Evolutionary conservation across 2,329 filamentous ascomycete genomes (phyloP).

Genomic region (Pseudocercospora fuligena): DNA sequence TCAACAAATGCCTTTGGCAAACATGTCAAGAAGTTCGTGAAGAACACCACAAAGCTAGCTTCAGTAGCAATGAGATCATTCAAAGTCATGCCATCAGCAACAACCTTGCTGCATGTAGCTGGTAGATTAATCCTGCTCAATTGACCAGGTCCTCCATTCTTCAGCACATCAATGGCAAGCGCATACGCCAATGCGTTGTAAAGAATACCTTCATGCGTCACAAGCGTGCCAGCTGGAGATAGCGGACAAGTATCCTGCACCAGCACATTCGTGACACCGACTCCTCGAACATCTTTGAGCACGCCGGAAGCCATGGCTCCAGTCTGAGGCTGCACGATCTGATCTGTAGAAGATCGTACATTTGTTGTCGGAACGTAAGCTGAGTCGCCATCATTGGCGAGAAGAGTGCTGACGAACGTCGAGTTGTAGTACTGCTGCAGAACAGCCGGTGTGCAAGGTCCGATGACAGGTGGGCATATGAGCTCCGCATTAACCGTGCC

Average conservation of each 20-base stretch:
- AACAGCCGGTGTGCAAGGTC: slow-evolving; percentile 44
- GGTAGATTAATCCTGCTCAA: slow-evolving; percentile 3
- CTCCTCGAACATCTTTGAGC: slow-evolving; percentile 47
- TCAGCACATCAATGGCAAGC: slow-evolving; percentile 11
- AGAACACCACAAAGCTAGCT: slow-evolving; percentile 12
- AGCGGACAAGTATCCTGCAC: slow-evolving; percentile 13
- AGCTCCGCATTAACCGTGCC: slow-evolving; percentile 51
- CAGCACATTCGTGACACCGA: slow-evolving; percentile 49
- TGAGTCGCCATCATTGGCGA: slow-evolving; percentile 53
- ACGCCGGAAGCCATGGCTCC: slow-evolving; percentile 55
- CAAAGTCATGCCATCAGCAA: slow-evolving; percentile 17
- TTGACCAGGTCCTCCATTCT: slow-evolving; percentile 13
- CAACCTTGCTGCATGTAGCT: slow-evolving; percentile 6
- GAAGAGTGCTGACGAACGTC: slow-evolving; percentile 50
- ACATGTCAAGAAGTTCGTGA: slow-evolving; percentile 15
- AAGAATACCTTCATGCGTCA: slow-evolving; percentile 17
- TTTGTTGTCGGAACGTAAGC: slow-evolving; percentile 62
- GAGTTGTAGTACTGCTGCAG: slow-evolving; percentile 55
- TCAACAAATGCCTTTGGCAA: slow-evolving; percentile 13
- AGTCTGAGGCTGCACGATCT: slow-evolving; percentile 58
- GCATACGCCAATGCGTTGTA: slow-evolving; percentile 18
- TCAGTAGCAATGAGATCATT: slow-evolving; percentile 12
- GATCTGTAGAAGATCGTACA: slow-evolving; percentile 56
- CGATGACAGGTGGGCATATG: slow-evolving; percentile 34
- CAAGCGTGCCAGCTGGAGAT: slow-evolving; percentile 11